phyloP scores from a whole-genome alignment of 108 stramenopile genomes.

The Pseudonitzschia multistriata region DNA sequence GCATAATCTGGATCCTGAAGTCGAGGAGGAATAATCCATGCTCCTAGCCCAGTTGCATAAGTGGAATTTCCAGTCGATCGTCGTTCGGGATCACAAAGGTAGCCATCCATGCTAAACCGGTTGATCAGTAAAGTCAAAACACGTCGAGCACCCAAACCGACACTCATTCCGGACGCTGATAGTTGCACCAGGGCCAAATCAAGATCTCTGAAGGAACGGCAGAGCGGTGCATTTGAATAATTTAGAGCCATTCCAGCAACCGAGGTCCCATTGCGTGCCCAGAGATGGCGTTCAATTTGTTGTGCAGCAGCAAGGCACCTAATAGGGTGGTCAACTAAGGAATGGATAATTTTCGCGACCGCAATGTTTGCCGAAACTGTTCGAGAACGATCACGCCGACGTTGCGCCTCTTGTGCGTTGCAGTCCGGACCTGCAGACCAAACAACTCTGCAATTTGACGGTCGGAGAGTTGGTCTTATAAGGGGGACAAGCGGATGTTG shows the following conservation, averaged over 20 bases:
- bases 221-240: conserved; percentile 81
- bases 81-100: conserved; percentile 82
- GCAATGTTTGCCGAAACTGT: conserved; percentile 75
- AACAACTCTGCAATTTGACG: conserved; percentile 81
- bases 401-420: conserved; percentile 68
- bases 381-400: conserved; percentile 62
- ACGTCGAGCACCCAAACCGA: conserved; percentile 78
- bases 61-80: conserved; percentile 36
- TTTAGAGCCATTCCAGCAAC: conserved; percentile 85
- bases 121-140: conserved; percentile 68
- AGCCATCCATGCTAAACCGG: conserved; percentile 85
- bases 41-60: conserved; percentile 17
- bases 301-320: conserved; percentile 82
- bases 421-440: conserved; percentile 91
- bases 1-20: conserved; percentile 84
- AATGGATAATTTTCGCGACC: conserved; percentile 84
- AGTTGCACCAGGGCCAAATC: conserved; percentile 85
- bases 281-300: conserved; percentile 86
- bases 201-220: conserved; percentile 79
- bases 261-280: conserved; percentile 83
- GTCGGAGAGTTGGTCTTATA: conserved; percentile 64
- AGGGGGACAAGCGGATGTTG: conserved; percentile 71
- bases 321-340: conserved; percentile 83
- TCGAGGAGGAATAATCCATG: conserved; percentile 81
- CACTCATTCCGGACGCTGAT: conserved; percentile 78